Base-by-base conservation (phyloP, 192 early-diverging fungal species). In the Jimgerdemannia lactiflua region DNA sequence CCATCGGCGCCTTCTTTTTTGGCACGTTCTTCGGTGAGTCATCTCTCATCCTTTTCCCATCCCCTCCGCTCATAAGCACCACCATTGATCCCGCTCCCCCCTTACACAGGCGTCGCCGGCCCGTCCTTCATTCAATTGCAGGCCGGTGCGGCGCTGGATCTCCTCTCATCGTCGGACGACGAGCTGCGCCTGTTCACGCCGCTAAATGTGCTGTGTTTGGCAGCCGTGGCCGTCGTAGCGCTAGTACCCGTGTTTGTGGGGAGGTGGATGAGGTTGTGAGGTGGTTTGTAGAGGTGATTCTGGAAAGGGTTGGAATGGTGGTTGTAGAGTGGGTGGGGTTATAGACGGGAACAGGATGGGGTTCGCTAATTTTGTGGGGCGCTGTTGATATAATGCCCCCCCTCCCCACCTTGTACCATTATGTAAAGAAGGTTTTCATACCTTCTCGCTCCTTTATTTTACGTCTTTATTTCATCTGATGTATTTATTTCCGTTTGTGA, bases 101-200 rank as follows among this genome's bases (percentile, higher is more conserved):
- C 49, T 14, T 64, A 14, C n/a, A 4, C 64, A 77, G 81, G 81
- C 42, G 88, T 89, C 8, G 78, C 85, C 9, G 82, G 78, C 3
- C 79, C 84, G 4, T 86, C 85, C 0, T 83, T 88, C 17, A 85
- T 89, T 17, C 86, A 89, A 70, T 84, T 89, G 1, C 88, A 89
- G 65, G 88, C 88, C 42, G 88, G 88, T 68, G 79, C 79, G 14
- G 86, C 87, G 14, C 72, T 89, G 3, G 83, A 88, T n/a, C 71
- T 83, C 41, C 74, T 88, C 14, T 68, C 67, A 68, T 79, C 81
- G 9, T 77, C 81, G n/a, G 74, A 75, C n/a, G 86, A 84, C 18
- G 76, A 86, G 71, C 78, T 86, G 39, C 79, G 80, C 17, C 19
- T 88, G 7, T 71, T 88, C 49, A 88, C 86, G 19, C 78, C 80